Evolutionary conservation across 352 stramenopile genomes (phyloP), one percentile per base, ranked within the genome.

Genomic region (Phytophthora citrophthora): DNA sequence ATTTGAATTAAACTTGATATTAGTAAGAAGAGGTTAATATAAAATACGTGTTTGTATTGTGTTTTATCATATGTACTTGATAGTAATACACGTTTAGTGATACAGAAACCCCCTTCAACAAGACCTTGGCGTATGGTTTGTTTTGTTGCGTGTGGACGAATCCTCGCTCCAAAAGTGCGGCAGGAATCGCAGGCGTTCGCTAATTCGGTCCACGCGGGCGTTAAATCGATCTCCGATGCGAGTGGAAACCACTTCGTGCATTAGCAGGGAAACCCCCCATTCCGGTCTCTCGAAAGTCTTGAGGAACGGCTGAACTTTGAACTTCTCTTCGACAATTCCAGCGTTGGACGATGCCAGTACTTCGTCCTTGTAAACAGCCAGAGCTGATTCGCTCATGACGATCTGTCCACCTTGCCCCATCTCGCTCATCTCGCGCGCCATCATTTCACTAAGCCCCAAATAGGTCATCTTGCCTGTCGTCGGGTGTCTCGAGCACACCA

Each of bases 381-480:
- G 54, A 13, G 85, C 83, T 18, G 72, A 74, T 15, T 81, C 77
- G 31, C 81, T 91, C 34, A 92, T 81, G 31, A 92, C 68, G 8
- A 94, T 77, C 54, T 94, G 81, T 13, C 86, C 86, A 4, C 86
- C 86, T 36, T 76, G 67, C 23, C 82, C 83, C 40, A 86, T 50
- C 45, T 93, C 79, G 38, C 77, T 81, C 50, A 94, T 77, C 45
- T 93, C 84, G 24, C 79, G 78, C 6, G 81, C 79, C 20, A 89
- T 74, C 61, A 91, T 77, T 62, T 92, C 83, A 51, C 76, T 87
- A 20, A 84, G 61, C 12, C 86, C 86, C 12, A 88, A 27, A 64
- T 93, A 93, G 36, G 82, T 92, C 72, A 85, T 90, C 63, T 91
- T 91, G 54, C 82, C 82, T 1, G 86, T 94, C 5, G 79, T 90